These are phyloP conservation scores for Sequoia sempervirens DNA, from an alignment of 75 land plant species.

Conservation along the genomic window DNA sequence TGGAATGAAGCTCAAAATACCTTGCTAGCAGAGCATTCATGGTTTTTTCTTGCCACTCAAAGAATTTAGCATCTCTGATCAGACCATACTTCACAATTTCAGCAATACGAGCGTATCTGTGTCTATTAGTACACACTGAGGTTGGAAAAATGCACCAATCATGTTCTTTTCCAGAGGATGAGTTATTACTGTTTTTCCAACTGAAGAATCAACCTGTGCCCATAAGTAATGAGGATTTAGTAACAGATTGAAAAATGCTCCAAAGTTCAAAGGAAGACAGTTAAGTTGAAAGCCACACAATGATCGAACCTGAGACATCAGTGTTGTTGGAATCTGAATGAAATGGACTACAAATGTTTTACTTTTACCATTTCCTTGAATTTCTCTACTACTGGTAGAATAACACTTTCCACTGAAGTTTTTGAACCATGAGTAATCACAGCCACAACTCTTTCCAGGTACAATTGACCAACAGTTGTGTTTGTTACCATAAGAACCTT, in stretches of 20 bases:
- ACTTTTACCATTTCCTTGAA: constrained; percentile 74
- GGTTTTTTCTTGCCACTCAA: too few relatives aligned
- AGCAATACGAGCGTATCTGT: constrained; percentile 91
- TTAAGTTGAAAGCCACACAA: neutral
- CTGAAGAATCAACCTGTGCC: constrained; percentile 91
- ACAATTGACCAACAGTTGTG: too few relatives aligned
- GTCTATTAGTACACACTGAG: constrained; percentile 90
- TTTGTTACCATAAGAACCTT: too few relatives aligned
- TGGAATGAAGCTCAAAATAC: constrained; percentile 20
- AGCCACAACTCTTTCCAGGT: too few relatives aligned
- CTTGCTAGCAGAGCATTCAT: constrained; percentile 67
- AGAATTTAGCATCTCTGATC: constrained; percentile 90
- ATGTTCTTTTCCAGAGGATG: constrained; percentile 89
- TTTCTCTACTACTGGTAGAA: constrained; percentile 91
- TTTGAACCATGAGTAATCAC: too few relatives aligned
- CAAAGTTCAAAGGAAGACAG: constrained; percentile 1
- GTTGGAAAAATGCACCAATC: constrained; percentile 96
- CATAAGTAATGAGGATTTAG: neutral
- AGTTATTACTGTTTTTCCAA: constrained; percentile 98
- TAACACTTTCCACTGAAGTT: constrained; percentile 81
- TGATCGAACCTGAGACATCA: constrained; percentile 82
- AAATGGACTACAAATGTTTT: constrained; percentile 21
- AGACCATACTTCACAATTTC: constrained; percentile 94
- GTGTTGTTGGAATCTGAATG: too few relatives aligned
- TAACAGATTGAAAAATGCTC: neutral